Conservation (phyloP, 2,329 filamentous ascomycete species). For the Alternaria sp. region DNA sequence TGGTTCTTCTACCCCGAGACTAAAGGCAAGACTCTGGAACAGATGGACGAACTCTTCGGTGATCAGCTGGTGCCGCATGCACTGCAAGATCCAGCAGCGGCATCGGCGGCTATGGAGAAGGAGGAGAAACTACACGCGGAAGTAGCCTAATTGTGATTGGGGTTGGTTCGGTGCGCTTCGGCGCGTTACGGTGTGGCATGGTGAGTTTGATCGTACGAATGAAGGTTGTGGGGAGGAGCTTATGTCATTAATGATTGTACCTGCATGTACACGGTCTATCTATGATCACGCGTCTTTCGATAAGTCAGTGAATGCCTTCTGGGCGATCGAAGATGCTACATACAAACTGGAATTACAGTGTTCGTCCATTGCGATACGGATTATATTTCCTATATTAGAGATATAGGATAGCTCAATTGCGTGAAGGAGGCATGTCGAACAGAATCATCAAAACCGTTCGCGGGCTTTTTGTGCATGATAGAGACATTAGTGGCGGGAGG, state of each 20-base stretch:
- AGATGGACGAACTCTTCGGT: slow-evolving; percentile 45
- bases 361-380: not conserved
- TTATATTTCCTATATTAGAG: not conserved
- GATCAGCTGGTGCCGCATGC: slow-evolving; percentile 50
- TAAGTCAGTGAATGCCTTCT: not conserved
- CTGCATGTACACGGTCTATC: not conserved
- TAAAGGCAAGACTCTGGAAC: slow-evolving; percentile 38
- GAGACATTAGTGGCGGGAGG: not conserved
- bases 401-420: not conserved
- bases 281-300: not conserved
- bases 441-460: not conserved
- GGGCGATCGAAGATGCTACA: not conserved
- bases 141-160: not conserved
- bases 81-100: slow-evolving; percentile 44
- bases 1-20: slow-evolving; percentile 45
- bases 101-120: slow-evolving; percentile 39
- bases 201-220: not conserved
- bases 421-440: not conserved
- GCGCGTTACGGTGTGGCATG: too few relatives aligned
- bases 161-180: too few relatives aligned
- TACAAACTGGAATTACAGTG: not conserved
- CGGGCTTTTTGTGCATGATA: not conserved
- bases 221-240: not conserved
- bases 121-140: slow-evolving; percentile 25
- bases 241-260: not conserved